Evolutionary conservation across 352 stramenopile species (phyloP).

Genomic region (Phytopythium ostracodes): DNA sequence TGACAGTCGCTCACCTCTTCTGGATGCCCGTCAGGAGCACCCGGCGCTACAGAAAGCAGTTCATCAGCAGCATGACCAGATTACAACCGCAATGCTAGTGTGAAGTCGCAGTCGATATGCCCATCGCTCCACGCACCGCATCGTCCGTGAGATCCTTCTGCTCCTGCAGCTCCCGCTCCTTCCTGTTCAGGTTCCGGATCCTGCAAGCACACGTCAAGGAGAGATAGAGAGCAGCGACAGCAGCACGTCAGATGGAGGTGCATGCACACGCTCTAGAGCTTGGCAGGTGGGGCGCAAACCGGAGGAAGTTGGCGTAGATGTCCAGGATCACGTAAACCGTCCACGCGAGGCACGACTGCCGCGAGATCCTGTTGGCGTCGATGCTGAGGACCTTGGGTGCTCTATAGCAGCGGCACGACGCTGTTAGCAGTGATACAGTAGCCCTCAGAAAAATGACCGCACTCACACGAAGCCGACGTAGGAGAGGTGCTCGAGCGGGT

Average conservation of each 20-base stretch:
- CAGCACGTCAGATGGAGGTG: too few relatives aligned
- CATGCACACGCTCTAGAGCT: background rate
- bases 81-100: background rate
- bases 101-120: background rate
- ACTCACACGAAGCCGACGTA: constrained; percentile 82
- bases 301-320: constrained; percentile 69
- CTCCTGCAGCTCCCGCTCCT: constrained; percentile 50
- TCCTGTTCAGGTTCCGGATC: constrained; percentile 52
- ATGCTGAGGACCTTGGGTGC: constrained; percentile 72
- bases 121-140: constrained; percentile 24
- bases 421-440: too few relatives aligned
- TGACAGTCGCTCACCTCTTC: constrained; percentile 23
- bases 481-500: constrained; percentile 81
- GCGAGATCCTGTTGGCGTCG: constrained; percentile 64
- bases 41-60: constrained; percentile 19
- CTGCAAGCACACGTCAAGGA: constrained; percentile 20
- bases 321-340: constrained; percentile 72
- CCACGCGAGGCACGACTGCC: constrained; percentile 71
- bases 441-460: too few relatives aligned
- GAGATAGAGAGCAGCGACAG: too few relatives aligned
- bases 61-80: background rate
- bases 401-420: constrained; percentile 19
- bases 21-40: constrained; percentile 40
- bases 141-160: constrained; percentile 49
- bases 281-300: constrained; percentile 26